Evolutionary conservation across 2,329 filamentous ascomycete genomes (phyloP).

Genomic region (Exophiala bonariae): DNA sequence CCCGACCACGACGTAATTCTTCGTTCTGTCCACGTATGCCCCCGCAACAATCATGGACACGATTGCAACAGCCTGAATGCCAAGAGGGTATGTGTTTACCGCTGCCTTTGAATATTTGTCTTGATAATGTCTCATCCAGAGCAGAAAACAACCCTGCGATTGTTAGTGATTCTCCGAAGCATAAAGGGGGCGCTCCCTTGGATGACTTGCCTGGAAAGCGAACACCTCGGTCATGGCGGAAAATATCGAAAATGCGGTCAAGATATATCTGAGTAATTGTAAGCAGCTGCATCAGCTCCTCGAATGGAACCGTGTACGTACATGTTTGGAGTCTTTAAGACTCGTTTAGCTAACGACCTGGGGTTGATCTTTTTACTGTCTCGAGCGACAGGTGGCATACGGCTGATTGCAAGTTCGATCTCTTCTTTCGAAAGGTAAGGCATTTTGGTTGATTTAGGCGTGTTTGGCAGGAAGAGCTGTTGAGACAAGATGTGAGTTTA

Average conservation of each 20-base stretch:
- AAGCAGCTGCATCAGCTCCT: too few species aligned
- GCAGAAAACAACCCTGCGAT: neutral
- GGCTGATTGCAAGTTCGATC: neutral
- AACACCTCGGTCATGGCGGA: neutral
- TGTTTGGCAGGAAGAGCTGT: neutral
- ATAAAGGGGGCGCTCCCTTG: too few species aligned
- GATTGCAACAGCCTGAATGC: neutral
- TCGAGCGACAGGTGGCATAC: neutral
- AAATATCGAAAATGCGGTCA: neutral
- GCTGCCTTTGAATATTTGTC: neutral
- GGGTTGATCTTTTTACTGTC: neutral
- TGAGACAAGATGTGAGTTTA: too few species aligned
- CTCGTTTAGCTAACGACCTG: neutral
- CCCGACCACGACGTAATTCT: neutral
- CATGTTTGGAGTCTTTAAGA: neutral
- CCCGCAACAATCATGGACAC: neutral
- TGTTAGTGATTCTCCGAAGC: too few species aligned
- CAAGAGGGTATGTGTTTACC: neutral
- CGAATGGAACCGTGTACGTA: neutral
- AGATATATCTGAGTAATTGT: neutral
- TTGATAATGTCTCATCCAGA: neutral
- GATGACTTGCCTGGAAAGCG: neutral
- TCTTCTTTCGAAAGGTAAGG: slow-evolving; percentile 1
- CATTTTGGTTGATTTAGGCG: neutral
- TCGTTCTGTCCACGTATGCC: neutral